phyloP scores from a whole-genome alignment of 2,329 filamentous ascomycete genomes.

The Fusarium robinianum region DNA sequence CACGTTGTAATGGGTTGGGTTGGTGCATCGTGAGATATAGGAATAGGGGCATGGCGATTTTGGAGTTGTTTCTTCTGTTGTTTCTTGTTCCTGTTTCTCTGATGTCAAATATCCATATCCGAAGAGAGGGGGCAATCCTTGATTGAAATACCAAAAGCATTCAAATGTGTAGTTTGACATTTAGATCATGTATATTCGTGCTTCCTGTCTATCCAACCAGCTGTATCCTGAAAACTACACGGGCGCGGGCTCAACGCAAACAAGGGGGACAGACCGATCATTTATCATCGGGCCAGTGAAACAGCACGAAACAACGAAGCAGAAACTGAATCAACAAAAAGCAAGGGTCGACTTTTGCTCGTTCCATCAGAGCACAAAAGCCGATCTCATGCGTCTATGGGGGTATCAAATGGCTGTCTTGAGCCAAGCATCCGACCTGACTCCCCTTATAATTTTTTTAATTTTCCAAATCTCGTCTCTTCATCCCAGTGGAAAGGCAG shows the following conservation, averaged over 20 bases:
- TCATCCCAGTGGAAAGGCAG: too few relatives aligned
- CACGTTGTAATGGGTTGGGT: constrained; percentile 21
- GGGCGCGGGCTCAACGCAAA: too few relatives aligned
- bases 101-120: background rate
- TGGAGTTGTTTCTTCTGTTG: constrained; percentile 35
- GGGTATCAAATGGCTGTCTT: constrained; percentile 39
- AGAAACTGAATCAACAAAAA: constrained; percentile 20
- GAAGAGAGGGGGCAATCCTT: constrained; percentile 18
- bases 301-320: constrained; percentile 2
- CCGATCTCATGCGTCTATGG: constrained; percentile 42
- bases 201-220: too few relatives aligned
- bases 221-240: too few relatives aligned
- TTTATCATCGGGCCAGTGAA: constrained; percentile 8
- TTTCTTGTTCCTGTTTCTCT: constrained; percentile 12
- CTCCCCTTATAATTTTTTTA: constrained; percentile 31
- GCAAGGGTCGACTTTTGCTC: constrained; percentile 24
- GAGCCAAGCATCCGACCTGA: constrained; percentile 33
- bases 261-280: too few relatives aligned
- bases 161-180: too few relatives aligned
- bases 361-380: constrained; percentile 25
- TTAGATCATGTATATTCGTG: too few relatives aligned
- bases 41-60: constrained; percentile 30
- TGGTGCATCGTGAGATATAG: constrained; percentile 32
- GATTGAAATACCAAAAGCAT: constrained; percentile 14
- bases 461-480: constrained; percentile 8